phyloP scores from a whole-genome alignment of 768 basidiomycete genomes.

The Calocybe gangraenosa region DNA sequence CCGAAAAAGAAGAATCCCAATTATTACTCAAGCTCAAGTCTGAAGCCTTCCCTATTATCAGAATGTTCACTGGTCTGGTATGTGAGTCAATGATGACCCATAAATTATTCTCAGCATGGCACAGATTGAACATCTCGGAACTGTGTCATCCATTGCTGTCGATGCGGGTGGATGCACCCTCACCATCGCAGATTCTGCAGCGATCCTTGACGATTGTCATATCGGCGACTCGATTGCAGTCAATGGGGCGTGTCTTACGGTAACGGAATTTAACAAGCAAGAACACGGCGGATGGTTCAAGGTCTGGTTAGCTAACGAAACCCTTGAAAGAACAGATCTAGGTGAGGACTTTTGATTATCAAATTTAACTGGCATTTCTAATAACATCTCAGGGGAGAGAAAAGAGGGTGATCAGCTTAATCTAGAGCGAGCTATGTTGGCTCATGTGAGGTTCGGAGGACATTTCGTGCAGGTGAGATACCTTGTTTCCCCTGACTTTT shows the following conservation, averaged over 20 bases:
- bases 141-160: slow-evolving; percentile 56
- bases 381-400: slow-evolving; percentile 58
- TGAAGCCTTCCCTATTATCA: background rate
- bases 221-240: slow-evolving; percentile 94
- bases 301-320: slow-evolving; percentile 96
- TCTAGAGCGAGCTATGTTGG: slow-evolving; percentile 92
- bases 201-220: slow-evolving; percentile 84
- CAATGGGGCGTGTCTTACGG: slow-evolving; percentile 87
- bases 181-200: slow-evolving; percentile 63
- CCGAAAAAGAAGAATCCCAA: too few relatives aligned
- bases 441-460: slow-evolving; percentile 89
- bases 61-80: slow-evolving; percentile 82
- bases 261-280: slow-evolving; percentile 71
- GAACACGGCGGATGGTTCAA: slow-evolving; percentile 78
- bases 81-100: slow-evolving; percentile 20
- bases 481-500: background rate
- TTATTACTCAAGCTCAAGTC: too few relatives aligned
- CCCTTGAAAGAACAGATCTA: slow-evolving; percentile 83
- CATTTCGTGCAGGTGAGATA: slow-evolving; percentile 96
- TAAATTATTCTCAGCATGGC: background rate
- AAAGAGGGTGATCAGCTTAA: slow-evolving; percentile 80
- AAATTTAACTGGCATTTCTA: background rate
- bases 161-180: slow-evolving; percentile 81
- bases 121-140: slow-evolving; percentile 89
- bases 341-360: slow-evolving; percentile 42